Evolutionary conservation across 306 rosid genomes (phyloP).

Genomic region (Pyrus communis): DNA sequence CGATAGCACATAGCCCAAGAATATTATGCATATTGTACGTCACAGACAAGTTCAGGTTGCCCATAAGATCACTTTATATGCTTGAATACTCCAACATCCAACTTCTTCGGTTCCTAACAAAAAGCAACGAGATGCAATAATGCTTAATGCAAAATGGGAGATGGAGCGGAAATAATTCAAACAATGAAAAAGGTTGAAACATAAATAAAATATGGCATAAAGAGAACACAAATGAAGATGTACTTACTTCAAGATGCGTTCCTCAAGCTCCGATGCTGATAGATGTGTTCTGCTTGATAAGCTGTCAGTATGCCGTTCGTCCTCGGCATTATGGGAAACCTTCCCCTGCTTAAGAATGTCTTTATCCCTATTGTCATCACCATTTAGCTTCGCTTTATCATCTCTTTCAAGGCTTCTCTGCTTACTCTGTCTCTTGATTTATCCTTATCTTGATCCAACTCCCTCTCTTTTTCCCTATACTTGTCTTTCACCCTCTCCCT

Average conservation of each 20-base stretch:
- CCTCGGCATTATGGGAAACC: constrained; percentile 21
- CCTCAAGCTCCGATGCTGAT: constrained; percentile 49
- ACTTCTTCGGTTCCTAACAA: not conserved
- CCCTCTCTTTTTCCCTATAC: constrained; percentile 49
- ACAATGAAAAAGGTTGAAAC: not conserved
- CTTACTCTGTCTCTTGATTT: constrained; percentile 47
- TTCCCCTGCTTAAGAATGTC: constrained; percentile 38
- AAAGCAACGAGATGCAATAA: not conserved
- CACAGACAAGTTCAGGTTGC: not conserved
- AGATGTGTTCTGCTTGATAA: constrained; percentile 18
- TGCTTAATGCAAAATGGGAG: not conserved
- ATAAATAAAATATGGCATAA: not conserved
- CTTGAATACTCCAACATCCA: not conserved
- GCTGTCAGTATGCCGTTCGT: constrained; percentile 34
- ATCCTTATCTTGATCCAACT: constrained; percentile 35
- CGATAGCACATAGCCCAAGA: not conserved
- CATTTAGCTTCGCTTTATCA: constrained; percentile 31
- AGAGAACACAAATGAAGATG: not conserved
- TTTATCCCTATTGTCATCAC: constrained; percentile 41
- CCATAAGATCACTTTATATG: not conserved
- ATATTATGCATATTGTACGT: not conserved
- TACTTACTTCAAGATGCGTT: constrained; percentile 66
- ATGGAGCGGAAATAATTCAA: not conserved
- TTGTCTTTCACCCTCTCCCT: constrained; percentile 40
- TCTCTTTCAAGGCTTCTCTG: constrained; percentile 39